phyloP scores from a whole-genome alignment of 148 eudicot genomes.

The Diospyros kaki region DNA sequence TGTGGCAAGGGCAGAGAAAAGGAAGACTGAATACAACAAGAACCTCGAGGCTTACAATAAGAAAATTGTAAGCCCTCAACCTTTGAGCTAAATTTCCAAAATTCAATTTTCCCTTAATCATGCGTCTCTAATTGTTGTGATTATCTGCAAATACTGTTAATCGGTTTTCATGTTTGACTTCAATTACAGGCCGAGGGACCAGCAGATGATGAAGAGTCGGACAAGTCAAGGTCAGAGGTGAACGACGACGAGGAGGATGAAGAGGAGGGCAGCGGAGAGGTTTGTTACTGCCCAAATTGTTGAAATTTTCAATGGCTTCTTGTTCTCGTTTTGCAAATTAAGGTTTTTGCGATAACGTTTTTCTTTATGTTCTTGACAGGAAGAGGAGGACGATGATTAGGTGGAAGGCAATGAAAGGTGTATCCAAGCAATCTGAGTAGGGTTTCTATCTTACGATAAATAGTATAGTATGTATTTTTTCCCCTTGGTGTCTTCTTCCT shows the following conservation, averaged over 20 bases:
- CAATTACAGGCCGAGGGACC: conserved; percentile 12
- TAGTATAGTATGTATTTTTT: background rate
- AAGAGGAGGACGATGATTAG: conserved; percentile 35
- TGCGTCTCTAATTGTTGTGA: background rate
- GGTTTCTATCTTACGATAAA: background rate
- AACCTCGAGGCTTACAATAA: conserved; percentile 29
- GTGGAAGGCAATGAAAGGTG: background rate
- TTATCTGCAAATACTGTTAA: background rate
- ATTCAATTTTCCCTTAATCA: too few relatives aligned
- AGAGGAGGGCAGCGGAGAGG: conserved; percentile 36
- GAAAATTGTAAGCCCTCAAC: conserved; percentile 14
- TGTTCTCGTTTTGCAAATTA: too few relatives aligned
- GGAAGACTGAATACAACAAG: conserved; percentile 33
- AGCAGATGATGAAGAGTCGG: conserved; percentile 35
- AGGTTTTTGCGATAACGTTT: background rate
- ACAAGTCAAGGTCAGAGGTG: conserved; percentile 39
- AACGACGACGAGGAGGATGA: conserved; percentile 35
- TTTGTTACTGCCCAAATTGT: background rate
- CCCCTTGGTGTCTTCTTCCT: background rate
- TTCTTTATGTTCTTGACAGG: conserved; percentile 9
- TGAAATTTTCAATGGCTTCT: background rate
- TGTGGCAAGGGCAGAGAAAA: conserved; percentile 26
- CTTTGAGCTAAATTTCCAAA: too few relatives aligned
- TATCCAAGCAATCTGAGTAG: background rate
- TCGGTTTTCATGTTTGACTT: background rate